A percentile compares a stretch with the other conserved stretches of the same genome.
Conservation (phyloP, 768 basidiomycete genomes). For the Lactifluus subvellereus region DNA sequence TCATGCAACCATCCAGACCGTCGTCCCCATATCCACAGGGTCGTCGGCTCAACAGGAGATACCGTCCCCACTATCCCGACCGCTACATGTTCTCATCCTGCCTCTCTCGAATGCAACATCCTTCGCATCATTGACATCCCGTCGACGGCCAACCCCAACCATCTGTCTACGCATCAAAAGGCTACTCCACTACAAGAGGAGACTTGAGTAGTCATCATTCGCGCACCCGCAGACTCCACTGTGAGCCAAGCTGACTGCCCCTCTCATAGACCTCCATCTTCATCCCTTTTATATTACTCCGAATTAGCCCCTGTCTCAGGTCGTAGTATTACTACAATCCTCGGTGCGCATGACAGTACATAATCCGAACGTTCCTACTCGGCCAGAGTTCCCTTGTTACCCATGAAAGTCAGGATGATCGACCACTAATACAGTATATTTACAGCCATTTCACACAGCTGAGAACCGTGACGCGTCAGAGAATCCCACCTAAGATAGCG, state of each 20-base stretch:
- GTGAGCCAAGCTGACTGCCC: not conserved
- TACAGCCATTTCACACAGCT: too few species aligned
- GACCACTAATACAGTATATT: too few species aligned
- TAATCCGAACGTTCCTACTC: not conserved
- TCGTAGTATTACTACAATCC: not conserved
- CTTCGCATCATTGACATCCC: too few species aligned
- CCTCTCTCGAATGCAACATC: not conserved
- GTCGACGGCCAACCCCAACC: too few species aligned
- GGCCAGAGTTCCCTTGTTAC: too few species aligned
- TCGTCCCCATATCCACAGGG: too few species aligned
- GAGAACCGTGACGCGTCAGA: too few species aligned
- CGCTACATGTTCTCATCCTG: not conserved
- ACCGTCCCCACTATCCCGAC: not conserved
- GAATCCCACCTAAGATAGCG: too few species aligned
- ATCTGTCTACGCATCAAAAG: too few species aligned
- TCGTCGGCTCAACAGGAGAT: not conserved
- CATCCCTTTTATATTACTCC: not conserved
- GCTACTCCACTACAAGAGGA: too few species aligned
- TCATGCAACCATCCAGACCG: not conserved
- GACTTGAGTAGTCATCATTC: too few species aligned
- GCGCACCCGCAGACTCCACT: not conserved
- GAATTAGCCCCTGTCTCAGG: not conserved
- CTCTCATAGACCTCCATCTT: not conserved
- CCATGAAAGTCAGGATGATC: not conserved
- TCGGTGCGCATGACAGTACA: not conserved